Percentiles rank a stretch among this genome's conserved stretches.
These are phyloP conservation scores for Coniochaeta sp. DNA, from an alignment of 2,329 filamentous ascomycete genomes.

Conservation along the genomic window DNA sequence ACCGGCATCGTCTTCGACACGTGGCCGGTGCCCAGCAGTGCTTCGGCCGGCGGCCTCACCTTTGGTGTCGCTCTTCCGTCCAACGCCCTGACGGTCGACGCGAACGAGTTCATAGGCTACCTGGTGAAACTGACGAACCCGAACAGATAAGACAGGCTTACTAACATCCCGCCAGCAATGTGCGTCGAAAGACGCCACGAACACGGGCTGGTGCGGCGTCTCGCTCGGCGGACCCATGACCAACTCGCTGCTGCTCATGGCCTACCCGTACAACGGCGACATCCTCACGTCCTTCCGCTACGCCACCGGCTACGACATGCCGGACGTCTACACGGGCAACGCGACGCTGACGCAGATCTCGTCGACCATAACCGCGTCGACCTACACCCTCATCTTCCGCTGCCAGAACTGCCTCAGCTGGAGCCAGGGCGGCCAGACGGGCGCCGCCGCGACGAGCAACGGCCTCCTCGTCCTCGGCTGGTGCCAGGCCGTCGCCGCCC, in stretches of 20 bases:
- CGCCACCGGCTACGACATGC: constrained; percentile 44
- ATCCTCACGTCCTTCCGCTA: constrained; percentile 47
- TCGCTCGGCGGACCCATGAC: constrained; percentile 46
- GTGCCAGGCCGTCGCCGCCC: constrained; percentile 36
- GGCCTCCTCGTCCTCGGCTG: constrained; percentile 35
- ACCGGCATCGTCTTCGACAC: constrained; percentile 47
- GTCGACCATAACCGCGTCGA: constrained; percentile 43
- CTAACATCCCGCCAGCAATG: constrained; percentile 28
- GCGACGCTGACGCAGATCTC: constrained; percentile 50
- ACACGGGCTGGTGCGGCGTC: constrained; percentile 46
- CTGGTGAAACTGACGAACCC: constrained; percentile 27
- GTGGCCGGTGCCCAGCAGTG: constrained; percentile 29
- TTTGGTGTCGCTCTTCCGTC: constrained; percentile 43
- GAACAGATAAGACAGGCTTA: not conserved
- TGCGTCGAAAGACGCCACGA: constrained; percentile 26
- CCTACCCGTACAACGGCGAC: constrained; percentile 39
- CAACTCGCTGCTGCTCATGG: constrained; percentile 42
- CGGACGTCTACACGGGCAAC: constrained; percentile 48
- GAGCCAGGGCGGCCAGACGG: constrained; percentile 34
- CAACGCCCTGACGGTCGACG: constrained; percentile 31
- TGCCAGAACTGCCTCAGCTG: constrained; percentile 46
- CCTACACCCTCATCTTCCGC: constrained; percentile 51
- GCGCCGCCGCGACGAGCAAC: constrained; percentile 23
- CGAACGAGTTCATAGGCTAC: constrained; percentile 46
- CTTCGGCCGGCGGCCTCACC: constrained; percentile 35